A percentile compares a stretch with the other conserved stretches of the same genome.
phyloP scores from a whole-genome alignment of 768 basidiomycete species.

The Phanerochaete carnosa region DNA sequence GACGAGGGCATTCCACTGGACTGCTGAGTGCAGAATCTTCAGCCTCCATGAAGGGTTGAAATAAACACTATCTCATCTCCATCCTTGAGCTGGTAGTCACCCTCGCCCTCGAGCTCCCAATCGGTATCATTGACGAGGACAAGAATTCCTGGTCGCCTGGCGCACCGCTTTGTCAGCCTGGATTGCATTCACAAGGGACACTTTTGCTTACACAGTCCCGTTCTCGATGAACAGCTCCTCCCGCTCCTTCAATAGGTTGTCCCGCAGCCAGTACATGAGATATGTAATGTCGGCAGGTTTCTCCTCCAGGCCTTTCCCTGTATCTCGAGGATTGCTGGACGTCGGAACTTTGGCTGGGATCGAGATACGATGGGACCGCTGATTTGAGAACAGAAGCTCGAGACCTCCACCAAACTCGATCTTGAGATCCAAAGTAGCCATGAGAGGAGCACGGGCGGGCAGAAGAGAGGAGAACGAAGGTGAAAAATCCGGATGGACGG shows the following conservation, averaged over 20 bases:
- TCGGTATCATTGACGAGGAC: conserved; percentile 97
- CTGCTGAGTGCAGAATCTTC: not conserved
- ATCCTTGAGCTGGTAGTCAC: conserved; percentile 72
- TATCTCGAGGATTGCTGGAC: conserved; percentile 18
- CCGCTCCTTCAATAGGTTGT: conserved; percentile 77
- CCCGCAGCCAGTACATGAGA: conserved; percentile 75
- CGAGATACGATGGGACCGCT: conserved; percentile 53
- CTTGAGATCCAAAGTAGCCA: conserved; percentile 40
- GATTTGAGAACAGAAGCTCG: conserved; percentile 77
- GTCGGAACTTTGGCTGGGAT: conserved; percentile 46
- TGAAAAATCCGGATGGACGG: not conserved
- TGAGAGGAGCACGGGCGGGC: not conserved
- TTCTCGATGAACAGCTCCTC: conserved; percentile 88
- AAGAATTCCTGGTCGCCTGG: conserved; percentile 91
- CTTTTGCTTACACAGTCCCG: conserved; percentile 69
- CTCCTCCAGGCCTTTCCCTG: conserved; percentile 4
- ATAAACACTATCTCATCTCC: conserved; percentile 95
- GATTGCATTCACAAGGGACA: conserved; percentile 18
- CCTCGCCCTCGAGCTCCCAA: conserved; percentile 97
- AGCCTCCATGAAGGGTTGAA: conserved; percentile 93
- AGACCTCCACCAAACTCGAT: conserved; percentile 84
- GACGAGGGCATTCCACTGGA: no score
- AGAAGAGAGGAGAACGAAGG: not conserved
- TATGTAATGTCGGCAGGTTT: conserved; percentile 61
- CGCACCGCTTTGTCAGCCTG: not conserved